phyloP scores from a whole-genome alignment of 208 protist species.

The Acanthamoeba culbertsoni region DNA sequence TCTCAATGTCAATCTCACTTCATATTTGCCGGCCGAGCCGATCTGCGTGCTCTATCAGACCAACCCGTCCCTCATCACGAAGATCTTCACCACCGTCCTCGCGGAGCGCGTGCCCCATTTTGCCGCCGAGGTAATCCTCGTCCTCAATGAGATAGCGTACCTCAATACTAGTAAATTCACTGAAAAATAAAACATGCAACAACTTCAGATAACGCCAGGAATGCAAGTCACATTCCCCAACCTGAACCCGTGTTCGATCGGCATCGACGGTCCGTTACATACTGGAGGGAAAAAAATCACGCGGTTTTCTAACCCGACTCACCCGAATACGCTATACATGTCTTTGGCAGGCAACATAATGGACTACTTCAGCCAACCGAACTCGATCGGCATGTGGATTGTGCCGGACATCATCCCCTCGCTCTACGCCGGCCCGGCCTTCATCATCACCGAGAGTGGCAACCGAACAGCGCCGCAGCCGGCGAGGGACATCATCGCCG shows the following conservation, averaged over 20 bases:
- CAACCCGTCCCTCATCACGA: background rate
- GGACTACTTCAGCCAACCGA: background rate
- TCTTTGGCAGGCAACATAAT: background rate
- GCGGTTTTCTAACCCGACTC: no score
- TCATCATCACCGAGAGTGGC: background rate
- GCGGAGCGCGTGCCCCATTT: background rate
- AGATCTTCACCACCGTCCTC: background rate
- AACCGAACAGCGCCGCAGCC: background rate
- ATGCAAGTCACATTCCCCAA: slow-evolving; percentile 7
- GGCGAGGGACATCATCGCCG: background rate
- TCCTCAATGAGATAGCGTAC: no score
- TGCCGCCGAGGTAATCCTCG: background rate
- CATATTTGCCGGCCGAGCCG: background rate
- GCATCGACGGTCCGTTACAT: background rate
- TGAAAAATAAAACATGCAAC: background rate
- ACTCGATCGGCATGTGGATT: background rate
- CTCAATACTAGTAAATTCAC: no score
- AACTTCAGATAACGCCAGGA: background rate
- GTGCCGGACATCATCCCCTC: slow-evolving; percentile 9
- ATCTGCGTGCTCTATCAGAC: slow-evolving; percentile 34
- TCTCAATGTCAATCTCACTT: background rate
- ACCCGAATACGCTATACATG: no score
- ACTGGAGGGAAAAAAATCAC: no score
- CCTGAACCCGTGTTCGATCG: background rate
- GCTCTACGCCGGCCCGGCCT: background rate